Conservation (phyloP, 306 rosid species). For the Cajanus cajan region DNA sequence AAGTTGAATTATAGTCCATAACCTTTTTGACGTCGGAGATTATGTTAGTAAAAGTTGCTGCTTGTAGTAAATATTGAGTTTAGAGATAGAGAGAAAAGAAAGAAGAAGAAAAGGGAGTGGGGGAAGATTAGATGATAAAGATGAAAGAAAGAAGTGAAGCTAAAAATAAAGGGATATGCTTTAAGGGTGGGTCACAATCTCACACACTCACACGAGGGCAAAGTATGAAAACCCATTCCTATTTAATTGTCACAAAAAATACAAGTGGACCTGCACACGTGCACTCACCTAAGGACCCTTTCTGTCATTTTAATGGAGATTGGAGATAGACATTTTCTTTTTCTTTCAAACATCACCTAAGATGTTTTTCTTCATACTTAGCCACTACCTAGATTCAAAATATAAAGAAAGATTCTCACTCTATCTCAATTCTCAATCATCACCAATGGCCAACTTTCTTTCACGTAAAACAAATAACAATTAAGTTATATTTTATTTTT, state of each 20-base stretch:
- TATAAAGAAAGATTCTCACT: too few relatives aligned
- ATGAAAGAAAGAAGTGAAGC: not conserved
- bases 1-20: not conserved
- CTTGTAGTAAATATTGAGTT: not conserved
- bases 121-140: conserved; percentile 22
- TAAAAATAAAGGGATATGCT: not conserved
- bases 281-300: not conserved
- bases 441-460: too few relatives aligned
- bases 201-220: not conserved
- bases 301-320: not conserved
- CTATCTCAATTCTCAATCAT: too few relatives aligned
- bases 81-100: not conserved
- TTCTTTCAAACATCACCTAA: not conserved
- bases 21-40: not conserved
- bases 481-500: too few relatives aligned
- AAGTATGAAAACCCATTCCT: not conserved
- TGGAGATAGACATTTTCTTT: too few relatives aligned
- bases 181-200: conserved; percentile 4
- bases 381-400: too few relatives aligned
- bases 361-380: not conserved
- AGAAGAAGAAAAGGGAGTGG: too few relatives aligned
- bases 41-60: not conserved
- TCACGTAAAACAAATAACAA: too few relatives aligned
- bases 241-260: not conserved
- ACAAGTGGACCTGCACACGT: conserved; percentile 17